These are phyloP conservation scores for Tetragonia tetragonoides DNA, from an alignment of 148 eudicot genomes.

Conservation along the genomic window DNA sequence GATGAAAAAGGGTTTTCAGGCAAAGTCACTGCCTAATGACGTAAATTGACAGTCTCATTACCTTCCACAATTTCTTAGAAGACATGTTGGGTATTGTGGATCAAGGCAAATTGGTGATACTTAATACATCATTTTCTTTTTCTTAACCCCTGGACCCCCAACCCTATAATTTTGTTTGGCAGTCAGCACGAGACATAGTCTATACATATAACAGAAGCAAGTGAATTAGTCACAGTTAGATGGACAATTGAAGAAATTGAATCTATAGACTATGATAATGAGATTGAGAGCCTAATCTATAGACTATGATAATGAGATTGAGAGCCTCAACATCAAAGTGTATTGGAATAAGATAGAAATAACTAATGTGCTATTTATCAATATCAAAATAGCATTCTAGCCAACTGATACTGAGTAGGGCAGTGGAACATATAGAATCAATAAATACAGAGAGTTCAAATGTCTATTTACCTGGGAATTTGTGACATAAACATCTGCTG, in stretches of 20 bases:
- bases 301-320: neutral
- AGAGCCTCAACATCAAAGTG: neutral
- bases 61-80: too few relatives aligned
- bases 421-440: neutral
- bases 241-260: neutral
- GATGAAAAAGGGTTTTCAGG: neutral
- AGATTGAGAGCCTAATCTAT: neutral
- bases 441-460: neutral
- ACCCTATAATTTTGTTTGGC: neutral
- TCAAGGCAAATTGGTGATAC: too few relatives aligned
- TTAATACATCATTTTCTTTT: too few relatives aligned
- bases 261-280: neutral
- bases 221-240: neutral
- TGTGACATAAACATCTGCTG: slow-evolving; percentile 89
- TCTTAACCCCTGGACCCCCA: neutral
- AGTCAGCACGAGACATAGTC: neutral
- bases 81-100: too few relatives aligned
- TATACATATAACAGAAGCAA: neutral
- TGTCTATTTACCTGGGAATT: slow-evolving; percentile 70
- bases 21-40: too few relatives aligned
- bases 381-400: neutral
- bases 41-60: too few relatives aligned
- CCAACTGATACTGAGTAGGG: neutral
- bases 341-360: neutral
- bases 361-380: neutral